phyloP scores from a whole-genome alignment of 2,329 filamentous ascomycete species.

The Metarhizium rileyi region DNA sequence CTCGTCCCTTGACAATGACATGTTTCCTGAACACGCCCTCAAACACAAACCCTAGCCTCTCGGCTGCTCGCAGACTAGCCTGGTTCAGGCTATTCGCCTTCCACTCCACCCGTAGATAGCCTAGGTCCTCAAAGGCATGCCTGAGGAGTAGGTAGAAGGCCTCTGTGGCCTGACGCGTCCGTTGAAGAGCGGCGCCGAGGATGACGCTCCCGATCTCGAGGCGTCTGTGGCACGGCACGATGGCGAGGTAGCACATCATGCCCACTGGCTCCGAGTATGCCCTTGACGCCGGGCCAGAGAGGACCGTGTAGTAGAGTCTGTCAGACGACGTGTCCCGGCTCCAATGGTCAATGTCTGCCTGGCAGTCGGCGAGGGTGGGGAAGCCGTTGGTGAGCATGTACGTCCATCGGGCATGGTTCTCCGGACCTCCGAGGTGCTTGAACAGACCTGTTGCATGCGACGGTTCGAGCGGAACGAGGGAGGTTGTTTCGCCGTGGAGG shows the following conservation, averaged over 20 bases:
- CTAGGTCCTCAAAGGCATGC: constrained; percentile 39
- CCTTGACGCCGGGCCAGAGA: constrained; percentile 19
- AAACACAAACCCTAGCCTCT: constrained; percentile 45
- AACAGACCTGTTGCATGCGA: constrained; percentile 20
- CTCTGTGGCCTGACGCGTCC: constrained; percentile 47
- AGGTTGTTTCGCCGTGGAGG: constrained; percentile 21
- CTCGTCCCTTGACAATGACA: constrained; percentile 46
- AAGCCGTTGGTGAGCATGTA: constrained; percentile 22
- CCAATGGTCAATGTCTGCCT: constrained; percentile 12
- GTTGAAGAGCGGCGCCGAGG: constrained; percentile 38
- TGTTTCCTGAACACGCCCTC: constrained; percentile 55
- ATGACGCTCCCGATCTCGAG: constrained; percentile 47
- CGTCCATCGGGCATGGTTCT: constrained; percentile 23
- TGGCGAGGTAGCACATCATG: constrained; percentile 33
- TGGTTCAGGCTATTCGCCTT: constrained; percentile 50
- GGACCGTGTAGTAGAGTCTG: constrained; percentile 34
- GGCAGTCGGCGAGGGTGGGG: constrained; percentile 12
- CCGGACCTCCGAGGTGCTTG: constrained; percentile 21
- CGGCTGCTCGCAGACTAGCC: constrained; percentile 43
- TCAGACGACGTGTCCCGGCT: constrained; percentile 18
- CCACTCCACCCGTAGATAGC: constrained; percentile 52
- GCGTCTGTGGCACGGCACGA: constrained; percentile 35
- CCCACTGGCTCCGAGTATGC: constrained; percentile 27
- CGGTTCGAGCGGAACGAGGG: constrained; percentile 18
- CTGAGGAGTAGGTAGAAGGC: constrained; percentile 44